Base-by-base conservation (phyloP, 129 eudicot genomes). In the Lactuca sativa region DNA sequence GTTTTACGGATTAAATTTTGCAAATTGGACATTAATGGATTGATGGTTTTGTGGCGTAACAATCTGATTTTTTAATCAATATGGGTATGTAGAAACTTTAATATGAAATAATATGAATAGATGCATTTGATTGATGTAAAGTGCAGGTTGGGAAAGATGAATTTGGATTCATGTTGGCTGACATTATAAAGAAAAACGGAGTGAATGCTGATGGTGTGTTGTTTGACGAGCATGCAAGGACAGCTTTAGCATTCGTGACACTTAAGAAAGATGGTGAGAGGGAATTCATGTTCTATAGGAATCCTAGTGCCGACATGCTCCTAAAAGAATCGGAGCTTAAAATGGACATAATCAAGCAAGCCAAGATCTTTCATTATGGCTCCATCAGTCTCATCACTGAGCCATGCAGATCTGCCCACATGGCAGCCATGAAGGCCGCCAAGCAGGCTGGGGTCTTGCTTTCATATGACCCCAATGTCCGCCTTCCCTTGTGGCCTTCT, bases 221-320 rank as follows among this genome's bases (percentile, higher is more conserved):
- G 54, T 88, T 74, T 12, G 96, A 88, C 67, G 77, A 78, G 25
- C 81, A 83, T 0, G 96, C 96, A 0, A 76, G 96, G 47, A 88
- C 96, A 0, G 96, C 96, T 13, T 69, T 88, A 25, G 96, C 96
- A 0, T 88, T 88, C 37, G 96, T 88, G 65, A 88, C 96, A 0
- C 61, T 88, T n/a, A 81, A 74, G 69, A 59, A 64, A 25, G 73
- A 88, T 7, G 96, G 96, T 0, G 89, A 88, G 72, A 73, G 96
- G 65, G 96, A 88, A 67, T 88, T 88, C 78, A 88, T 85, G 96
- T 88, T 88, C 77, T 88, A 88, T 48, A 74, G 96, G 69, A 88
- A 88, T 59, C 96, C 96, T 1, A 88, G 96, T 53, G 96, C 96
- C 0, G 96, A 88, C 74, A 88, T 88, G 96, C 73, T 88, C 43